phyloP scores from a whole-genome alignment of 805 yeast genomes.

The Candida sphagnicola region DNA sequence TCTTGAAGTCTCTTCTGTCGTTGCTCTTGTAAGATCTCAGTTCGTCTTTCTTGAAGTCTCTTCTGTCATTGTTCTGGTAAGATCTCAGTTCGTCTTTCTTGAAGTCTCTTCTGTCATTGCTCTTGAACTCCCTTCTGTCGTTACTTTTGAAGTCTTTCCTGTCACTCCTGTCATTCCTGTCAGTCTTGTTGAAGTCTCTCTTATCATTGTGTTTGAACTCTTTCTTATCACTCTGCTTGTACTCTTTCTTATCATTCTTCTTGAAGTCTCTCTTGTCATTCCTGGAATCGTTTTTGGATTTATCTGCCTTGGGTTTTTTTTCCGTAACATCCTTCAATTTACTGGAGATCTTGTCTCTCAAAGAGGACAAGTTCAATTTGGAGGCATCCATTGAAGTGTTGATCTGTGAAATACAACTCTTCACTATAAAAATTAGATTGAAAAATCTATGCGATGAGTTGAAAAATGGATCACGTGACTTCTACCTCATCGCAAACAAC shows the following conservation, averaged over 20 bases:
- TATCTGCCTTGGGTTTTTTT: conserved; percentile 8
- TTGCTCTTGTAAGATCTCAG: too few relatives aligned
- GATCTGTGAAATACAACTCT: background rate
- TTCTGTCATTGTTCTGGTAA: too few relatives aligned
- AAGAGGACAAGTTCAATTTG: conserved; percentile 47
- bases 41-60: conserved; percentile 9
- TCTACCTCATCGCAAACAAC: background rate
- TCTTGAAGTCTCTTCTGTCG: conserved; percentile 6
- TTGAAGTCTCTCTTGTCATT: conserved; percentile 7
- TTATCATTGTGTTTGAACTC: conserved; percentile 1
- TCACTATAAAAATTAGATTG: background rate
- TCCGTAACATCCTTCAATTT: conserved; percentile 32
- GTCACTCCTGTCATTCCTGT: conserved; percentile 6
- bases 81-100: conserved; percentile 10
- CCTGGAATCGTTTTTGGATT: too few relatives aligned
- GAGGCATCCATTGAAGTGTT: conserved; percentile 39
- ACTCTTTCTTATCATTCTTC: conserved; percentile 7
- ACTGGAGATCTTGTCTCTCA: conserved; percentile 60
- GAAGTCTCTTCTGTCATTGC: conserved; percentile 3
- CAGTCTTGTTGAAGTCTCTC: background rate
- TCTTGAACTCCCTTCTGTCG: conserved; percentile 39
- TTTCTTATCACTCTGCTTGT: conserved; percentile 1
- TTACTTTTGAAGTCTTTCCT: conserved; percentile 1
- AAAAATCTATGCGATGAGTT: background rate
- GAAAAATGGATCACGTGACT: background rate